Evolutionary conservation across 208 protist genomes (phyloP), one percentile per base, ranked within the genome.

Genomic region (Phytomonas sp.): DNA sequence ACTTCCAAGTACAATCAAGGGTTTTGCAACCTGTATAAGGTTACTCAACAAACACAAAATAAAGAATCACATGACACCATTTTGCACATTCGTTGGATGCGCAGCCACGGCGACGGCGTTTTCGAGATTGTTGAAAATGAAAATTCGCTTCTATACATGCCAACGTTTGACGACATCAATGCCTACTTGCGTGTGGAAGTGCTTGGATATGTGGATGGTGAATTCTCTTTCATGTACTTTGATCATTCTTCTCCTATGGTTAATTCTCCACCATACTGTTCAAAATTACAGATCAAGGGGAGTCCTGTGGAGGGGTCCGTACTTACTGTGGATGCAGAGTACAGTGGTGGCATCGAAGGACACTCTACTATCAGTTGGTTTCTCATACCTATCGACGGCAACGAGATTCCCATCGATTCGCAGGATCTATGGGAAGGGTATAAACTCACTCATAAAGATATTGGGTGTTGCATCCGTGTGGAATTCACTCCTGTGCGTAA

Each of bases 51-150:
- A 69, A 83, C 88, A 64, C 74, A 70, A 31, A 63, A 83, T 71
- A 56, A 56, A 26, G 65, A 69, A 19, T 26, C 49, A n/a, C 60
- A 64, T 33, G 64, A 73, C 49, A 95, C 92, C 5, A 91, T 97
- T 69, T 77, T 97, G 49, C 85, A 94, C 79, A 91, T 97, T 74
- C 90, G 93, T 62, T 97, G 93, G 91, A 93, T 96, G 87, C 84
- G 83, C 72, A 93, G 86, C 78, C 78, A 76, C 65, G 73, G 72
- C 30, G 77, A 65, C 63, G 90, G 89, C 63, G 78, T 79, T 67
- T 97, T 88, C 75, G 83, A 91, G 69, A 76, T 95, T 45, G 92
- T 97, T 67, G 90, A 97, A 70, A 87, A 87, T 63, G 83, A 94
- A 73, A 93, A 94, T 82, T 75, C 78, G 0, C 83, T 95, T 29